Conservation (phyloP, 2,329 filamentous ascomycete genomes). For the Trichoderma lentiforme region DNA sequence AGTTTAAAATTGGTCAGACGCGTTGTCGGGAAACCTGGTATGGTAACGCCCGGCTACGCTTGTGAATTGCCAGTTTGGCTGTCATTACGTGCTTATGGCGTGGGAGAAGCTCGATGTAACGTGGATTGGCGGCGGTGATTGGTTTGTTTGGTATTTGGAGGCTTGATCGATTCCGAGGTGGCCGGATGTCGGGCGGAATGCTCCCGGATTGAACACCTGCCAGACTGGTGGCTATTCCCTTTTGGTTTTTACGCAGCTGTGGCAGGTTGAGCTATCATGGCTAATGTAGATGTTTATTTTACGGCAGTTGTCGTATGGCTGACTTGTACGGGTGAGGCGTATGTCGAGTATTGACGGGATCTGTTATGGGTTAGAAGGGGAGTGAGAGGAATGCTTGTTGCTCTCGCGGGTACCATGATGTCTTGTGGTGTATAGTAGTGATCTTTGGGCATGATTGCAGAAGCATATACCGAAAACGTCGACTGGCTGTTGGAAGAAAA, state of each 20-base stretch:
- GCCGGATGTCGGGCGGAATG: conserved; percentile 1
- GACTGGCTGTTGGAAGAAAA: background rate
- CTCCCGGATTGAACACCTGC: background rate
- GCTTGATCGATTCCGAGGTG: background rate
- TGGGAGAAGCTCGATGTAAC: background rate
- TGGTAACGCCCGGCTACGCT: background rate
- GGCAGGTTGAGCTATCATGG: background rate
- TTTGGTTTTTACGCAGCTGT: background rate
- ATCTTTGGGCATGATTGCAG: background rate
- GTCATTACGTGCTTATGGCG: conserved; percentile 9
- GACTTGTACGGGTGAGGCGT: background rate
- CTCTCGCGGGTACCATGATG: background rate
- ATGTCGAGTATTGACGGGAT: background rate
- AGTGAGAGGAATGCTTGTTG: background rate
- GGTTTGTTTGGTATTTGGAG: background rate
- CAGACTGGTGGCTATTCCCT: background rate
- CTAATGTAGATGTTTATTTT: background rate
- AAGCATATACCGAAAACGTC: background rate
- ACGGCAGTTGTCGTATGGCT: background rate
- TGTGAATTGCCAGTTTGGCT: background rate
- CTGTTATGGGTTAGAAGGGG: background rate
- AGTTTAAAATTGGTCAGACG: background rate
- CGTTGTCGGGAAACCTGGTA: background rate
- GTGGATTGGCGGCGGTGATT: background rate
- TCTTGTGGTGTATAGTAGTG: background rate